A percentile compares a stretch with the other conserved stretches of the same genome.
phyloP scores from a whole-genome alignment of 1,284 basidiomycete genomes.

The Cryptococcus sp. region DNA sequence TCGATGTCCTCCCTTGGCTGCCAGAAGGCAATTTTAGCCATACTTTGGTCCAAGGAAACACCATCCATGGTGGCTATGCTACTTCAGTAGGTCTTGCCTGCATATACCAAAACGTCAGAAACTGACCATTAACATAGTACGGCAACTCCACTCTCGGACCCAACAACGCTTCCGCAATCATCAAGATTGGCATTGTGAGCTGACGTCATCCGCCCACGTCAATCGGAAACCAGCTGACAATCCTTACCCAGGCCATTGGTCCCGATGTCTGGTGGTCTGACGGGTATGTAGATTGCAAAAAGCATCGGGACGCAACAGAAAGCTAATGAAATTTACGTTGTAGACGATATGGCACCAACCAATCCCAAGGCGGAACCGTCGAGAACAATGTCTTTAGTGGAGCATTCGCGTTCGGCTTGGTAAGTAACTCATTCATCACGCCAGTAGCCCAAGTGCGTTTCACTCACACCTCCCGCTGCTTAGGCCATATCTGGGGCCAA shows the following conservation, averaged over 20 bases:
- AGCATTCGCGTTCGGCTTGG: constrained; percentile 54
- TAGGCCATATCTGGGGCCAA: constrained; percentile 63
- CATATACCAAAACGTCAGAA: background rate
- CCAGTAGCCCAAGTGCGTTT: background rate
- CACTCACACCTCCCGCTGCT: constrained; percentile 58
- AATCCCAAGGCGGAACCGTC: constrained; percentile 64
- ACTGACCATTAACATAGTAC: constrained; percentile 9
- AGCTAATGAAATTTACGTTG: constrained; percentile 3
- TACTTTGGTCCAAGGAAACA: constrained; percentile 70
- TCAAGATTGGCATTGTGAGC: constrained; percentile 45
- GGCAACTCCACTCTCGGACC: constrained; percentile 35
- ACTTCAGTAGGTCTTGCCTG: constrained; percentile 22
- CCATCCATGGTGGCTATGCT: constrained; percentile 55
- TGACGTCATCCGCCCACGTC: background rate
- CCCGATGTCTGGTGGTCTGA: constrained; percentile 70
- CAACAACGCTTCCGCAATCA: constrained; percentile 35
- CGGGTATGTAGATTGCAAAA: constrained; percentile 1
- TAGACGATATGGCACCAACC: constrained; percentile 61
- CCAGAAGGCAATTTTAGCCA: constrained; percentile 65
- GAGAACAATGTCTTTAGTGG: constrained; percentile 68
- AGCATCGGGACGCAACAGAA: no score
- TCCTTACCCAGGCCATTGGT: constrained; percentile 59
- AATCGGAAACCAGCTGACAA: background rate
- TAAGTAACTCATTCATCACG: constrained; percentile 8
- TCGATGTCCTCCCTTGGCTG: constrained; percentile 71